A percentile compares a stretch with the other conserved stretches of the same genome.
These are phyloP conservation scores for Psilocybe cubensis DNA, from an alignment of 768 basidiomycete species.

Conservation along the genomic window DNA sequence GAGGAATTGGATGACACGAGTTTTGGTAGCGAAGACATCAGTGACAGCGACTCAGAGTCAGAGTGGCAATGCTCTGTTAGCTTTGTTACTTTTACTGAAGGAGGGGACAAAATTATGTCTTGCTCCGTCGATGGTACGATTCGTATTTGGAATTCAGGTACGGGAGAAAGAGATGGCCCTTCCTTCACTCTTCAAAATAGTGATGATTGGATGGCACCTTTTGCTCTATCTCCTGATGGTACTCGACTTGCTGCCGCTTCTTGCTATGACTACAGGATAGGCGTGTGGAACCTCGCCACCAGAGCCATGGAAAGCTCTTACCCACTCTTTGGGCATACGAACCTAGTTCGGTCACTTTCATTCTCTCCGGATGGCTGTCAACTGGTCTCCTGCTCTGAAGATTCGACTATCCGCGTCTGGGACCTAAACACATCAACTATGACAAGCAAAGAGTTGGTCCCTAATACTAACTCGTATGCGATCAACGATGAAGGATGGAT, in stretches of 20 bases:
- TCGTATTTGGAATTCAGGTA: conserved; percentile 4
- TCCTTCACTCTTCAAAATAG: background rate
- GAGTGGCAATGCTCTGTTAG: too few species aligned
- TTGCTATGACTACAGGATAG: background rate
- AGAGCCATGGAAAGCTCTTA: background rate
- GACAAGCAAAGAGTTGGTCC: background rate
- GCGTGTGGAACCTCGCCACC: background rate
- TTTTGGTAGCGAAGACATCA: too few species aligned
- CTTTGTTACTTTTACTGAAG: too few species aligned
- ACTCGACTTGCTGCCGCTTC: background rate
- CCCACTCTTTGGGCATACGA: background rate
- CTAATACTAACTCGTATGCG: background rate
- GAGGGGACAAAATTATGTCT: too few species aligned
- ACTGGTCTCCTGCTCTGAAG: background rate
- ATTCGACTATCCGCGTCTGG: background rate
- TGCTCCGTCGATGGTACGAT: background rate
- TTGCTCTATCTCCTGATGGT: background rate
- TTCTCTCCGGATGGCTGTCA: background rate
- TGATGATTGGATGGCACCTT: background rate
- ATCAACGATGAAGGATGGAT: conserved; percentile 1
- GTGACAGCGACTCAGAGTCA: too few species aligned
- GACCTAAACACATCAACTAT: background rate
- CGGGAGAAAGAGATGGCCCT: background rate
- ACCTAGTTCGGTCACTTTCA: background rate
- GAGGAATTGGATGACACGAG: too few species aligned